phyloP scores from a whole-genome alignment of 441 rosid genomes.

The Populus tomentosa region DNA sequence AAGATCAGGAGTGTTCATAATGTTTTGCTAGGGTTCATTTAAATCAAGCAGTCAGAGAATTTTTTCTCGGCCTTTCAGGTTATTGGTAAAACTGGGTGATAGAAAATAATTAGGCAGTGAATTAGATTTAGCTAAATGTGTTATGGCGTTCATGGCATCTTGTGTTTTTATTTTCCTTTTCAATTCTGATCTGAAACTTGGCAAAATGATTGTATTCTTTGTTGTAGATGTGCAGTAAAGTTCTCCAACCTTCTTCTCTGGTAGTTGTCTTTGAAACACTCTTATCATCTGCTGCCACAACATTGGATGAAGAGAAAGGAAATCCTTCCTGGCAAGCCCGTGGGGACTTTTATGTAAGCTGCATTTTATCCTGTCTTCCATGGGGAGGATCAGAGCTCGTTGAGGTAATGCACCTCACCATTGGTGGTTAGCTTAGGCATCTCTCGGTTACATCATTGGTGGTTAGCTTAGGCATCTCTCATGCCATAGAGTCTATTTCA shows the following conservation, averaged over 20 bases:
- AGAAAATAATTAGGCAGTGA: neutral
- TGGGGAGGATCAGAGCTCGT: conserved; percentile 97
- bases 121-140: neutral
- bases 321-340: conserved; percentile 96
- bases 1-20: neutral
- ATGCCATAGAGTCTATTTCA: neutral
- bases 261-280: conserved; percentile 81
- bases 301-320: conserved; percentile 97
- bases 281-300: conserved; percentile 96
- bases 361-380: conserved; percentile 94
- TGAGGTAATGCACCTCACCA: conserved; percentile 56
- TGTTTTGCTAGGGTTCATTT: neutral
- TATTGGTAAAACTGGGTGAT: neutral
- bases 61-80: neutral
- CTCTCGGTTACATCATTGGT: conserved; percentile 1
- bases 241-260: conserved; percentile 82
- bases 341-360: conserved; percentile 89
- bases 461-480: neutral
- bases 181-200: neutral
- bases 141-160: neutral
- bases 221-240: conserved; percentile 91
- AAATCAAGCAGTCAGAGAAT: neutral
- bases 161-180: neutral
- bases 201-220: conserved; percentile 13
- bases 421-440: neutral